Evolutionary conservation across 805 yeast species (phyloP).

Genomic region (Zygosaccharomyces kombuchaensis): DNA sequence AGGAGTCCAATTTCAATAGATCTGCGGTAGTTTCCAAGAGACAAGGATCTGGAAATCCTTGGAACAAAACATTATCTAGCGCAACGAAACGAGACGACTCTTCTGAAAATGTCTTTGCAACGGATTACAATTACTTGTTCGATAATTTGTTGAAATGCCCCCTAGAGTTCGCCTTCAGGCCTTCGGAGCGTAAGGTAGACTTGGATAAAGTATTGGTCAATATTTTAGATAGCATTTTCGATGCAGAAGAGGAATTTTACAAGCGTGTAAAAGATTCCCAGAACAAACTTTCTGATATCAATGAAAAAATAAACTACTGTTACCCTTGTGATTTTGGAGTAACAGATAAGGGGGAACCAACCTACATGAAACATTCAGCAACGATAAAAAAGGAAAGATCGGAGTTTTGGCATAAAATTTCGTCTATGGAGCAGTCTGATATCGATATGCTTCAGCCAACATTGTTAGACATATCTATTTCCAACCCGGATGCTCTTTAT

Average conservation of each 20-base stretch:
- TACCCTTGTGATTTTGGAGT: constrained; percentile 18
- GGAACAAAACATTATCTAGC: constrained; percentile 19
- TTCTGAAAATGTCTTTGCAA: constrained; percentile 15
- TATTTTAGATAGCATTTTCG: constrained; percentile 22
- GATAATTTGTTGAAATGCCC: constrained; percentile 23
- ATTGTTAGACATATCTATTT: constrained; percentile 21
- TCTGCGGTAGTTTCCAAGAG: constrained; percentile 20
- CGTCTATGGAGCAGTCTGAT: constrained; percentile 1
- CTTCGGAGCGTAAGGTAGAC: constrained; percentile 15
- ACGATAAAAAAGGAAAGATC: constrained; percentile 11
- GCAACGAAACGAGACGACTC: constrained; percentile 14
- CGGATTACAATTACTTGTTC: constrained; percentile 21
- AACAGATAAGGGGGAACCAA: constrained; percentile 11
- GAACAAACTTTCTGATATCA: constrained; percentile 9
- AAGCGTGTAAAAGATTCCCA: constrained; percentile 10
- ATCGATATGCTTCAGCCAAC: constrained; percentile 17
- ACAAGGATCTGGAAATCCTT: constrained; percentile 20
- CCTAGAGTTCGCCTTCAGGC: constrained; percentile 19
- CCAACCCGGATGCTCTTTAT: constrained; percentile 20
- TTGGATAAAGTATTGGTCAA: constrained; percentile 17
- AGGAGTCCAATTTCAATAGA: constrained; percentile 31
- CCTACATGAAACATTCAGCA: constrained; percentile 15
- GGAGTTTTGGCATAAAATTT: constrained; percentile 15
- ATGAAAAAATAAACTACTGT: constrained; percentile 18
- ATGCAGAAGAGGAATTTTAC: constrained; percentile 25